Evolutionary conservation across 257 asterid genomes (phyloP), one percentile per base, ranked within the genome.

Genomic region (Forsythia suspensa): DNA sequence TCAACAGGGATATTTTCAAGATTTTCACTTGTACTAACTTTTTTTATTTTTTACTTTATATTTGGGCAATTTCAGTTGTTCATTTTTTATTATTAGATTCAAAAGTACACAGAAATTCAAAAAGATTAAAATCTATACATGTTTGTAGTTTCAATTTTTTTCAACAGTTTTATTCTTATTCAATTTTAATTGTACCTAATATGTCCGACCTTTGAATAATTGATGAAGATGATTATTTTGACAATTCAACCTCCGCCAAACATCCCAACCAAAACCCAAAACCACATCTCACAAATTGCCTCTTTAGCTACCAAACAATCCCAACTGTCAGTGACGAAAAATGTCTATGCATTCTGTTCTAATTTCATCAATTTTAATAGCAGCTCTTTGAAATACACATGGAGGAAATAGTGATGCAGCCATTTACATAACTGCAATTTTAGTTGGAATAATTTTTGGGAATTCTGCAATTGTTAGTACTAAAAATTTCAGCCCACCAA

Each of bases 251-350:
- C 24, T 24, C 24, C 24, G 24, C 24, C 24, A 24, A 24, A 24
- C 24, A 24, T 24, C 24, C 24, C 24, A 24, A 29, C 34, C 34
- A 29, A 29, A 29, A 29, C 34, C 34, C 34, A 29, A 29, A 29
- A 29, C 34, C 34, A 29, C 34, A 29, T 29, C 34, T 29, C 34
- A 29, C 34, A 29, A 29, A 29, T 66, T 94, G n/a, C 98, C 98
- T 0, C 86, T 92, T 18, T 81, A 82, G 34, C 21, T 94, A n/a
- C 97, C 98, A 11, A 86, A 94, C 98, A 36, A 94, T 94, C 46
- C 98, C 97, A 0, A 51, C 80, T 52, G 86, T 90, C 8, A 83
- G 82, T 6, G 97, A 88, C 36, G 92, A 88, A 2, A 85, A 79
- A 8, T 94, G 98, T 90, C 91, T 0, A 94, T 92, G 78, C 82